Conservation (phyloP, 345 rosid species). For the Linum usitatissimum region DNA sequence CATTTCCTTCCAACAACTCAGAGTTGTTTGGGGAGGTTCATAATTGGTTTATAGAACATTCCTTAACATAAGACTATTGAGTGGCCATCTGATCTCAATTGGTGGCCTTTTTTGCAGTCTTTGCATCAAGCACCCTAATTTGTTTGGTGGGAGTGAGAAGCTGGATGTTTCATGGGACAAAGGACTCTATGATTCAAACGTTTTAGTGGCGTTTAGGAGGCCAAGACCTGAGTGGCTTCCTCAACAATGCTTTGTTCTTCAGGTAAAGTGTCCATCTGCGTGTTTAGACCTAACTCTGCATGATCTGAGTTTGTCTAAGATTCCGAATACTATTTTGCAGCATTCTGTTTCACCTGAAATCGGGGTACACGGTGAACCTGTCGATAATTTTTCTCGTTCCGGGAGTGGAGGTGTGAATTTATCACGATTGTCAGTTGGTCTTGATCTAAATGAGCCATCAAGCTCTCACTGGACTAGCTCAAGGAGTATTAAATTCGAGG, state of each 20-base stretch:
- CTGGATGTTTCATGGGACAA: conserved; percentile 92
- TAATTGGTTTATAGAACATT: no score
- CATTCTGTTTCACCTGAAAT: conserved; percentile 89
- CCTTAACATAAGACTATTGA: background rate
- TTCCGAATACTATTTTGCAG: conserved; percentile 21
- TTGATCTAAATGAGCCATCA: conserved; percentile 79
- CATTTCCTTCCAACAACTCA: no score
- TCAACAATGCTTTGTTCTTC: conserved; percentile 74
- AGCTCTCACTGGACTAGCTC: conserved; percentile 83
- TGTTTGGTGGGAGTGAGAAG: conserved; percentile 98
- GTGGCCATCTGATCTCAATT: background rate
- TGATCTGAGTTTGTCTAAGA: no score
- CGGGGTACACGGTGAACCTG: conserved; percentile 72
- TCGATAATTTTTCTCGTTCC: conserved; percentile 76
- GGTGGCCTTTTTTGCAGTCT: conserved; percentile 43
- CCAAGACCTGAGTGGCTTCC: conserved; percentile 92
- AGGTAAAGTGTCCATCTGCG: conserved; percentile 26
- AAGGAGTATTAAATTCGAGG: conserved; percentile 84
- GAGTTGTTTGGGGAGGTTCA: no score
- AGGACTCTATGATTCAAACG: conserved; percentile 79
- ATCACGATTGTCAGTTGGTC: conserved; percentile 65
- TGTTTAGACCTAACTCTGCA: no score
- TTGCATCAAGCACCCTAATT: conserved; percentile 82
- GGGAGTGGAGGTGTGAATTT: conserved; percentile 87
- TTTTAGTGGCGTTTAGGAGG: conserved; percentile 72